These are phyloP conservation scores for Ogataea philodendri DNA, from an alignment of 805 yeast genomes.

Conservation along the genomic window DNA sequence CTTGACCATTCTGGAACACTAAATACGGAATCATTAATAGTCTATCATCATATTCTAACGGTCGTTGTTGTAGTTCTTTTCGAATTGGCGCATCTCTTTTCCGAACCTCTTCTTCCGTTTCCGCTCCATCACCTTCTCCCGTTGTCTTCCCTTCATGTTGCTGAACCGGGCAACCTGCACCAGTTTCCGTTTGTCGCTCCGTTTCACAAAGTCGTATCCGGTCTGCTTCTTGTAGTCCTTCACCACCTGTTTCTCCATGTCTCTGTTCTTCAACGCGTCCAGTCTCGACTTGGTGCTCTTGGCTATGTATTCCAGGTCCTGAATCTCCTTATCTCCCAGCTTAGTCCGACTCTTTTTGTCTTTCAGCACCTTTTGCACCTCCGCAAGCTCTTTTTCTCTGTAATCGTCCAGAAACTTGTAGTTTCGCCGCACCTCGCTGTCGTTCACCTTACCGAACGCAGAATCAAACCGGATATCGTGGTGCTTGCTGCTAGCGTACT, in stretches of 20 bases:
- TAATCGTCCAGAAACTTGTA: constrained; percentile 87
- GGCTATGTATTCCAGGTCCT: constrained; percentile 52
- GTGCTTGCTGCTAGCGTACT: constrained; percentile 44
- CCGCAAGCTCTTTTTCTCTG: constrained; percentile 66
- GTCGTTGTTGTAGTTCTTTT: constrained; percentile 20
- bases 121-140: constrained; percentile 81
- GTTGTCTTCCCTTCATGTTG: constrained; percentile 63
- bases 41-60: constrained; percentile 1
- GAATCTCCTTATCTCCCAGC: constrained; percentile 44
- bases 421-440: constrained; percentile 62
- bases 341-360: constrained; percentile 47
- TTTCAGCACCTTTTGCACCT: constrained; percentile 54
- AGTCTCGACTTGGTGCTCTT: constrained; percentile 67
- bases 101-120: constrained; percentile 84
- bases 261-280: constrained; percentile 69
- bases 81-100: constrained; percentile 61
- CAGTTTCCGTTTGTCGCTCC: constrained; percentile 68
- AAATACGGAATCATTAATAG: constrained; percentile 13
- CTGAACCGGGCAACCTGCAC: constrained; percentile 78
- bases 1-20: constrained; percentile 91
- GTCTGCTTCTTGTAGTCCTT: constrained; percentile 56
- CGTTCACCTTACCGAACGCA: constrained; percentile 82
- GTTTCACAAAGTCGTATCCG: constrained; percentile 59
- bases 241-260: constrained; percentile 66
- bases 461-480: constrained; percentile 89